Conservation (phyloP, 345 rosid genomes). For the Rhodomyrtus tomentosa region DNA sequence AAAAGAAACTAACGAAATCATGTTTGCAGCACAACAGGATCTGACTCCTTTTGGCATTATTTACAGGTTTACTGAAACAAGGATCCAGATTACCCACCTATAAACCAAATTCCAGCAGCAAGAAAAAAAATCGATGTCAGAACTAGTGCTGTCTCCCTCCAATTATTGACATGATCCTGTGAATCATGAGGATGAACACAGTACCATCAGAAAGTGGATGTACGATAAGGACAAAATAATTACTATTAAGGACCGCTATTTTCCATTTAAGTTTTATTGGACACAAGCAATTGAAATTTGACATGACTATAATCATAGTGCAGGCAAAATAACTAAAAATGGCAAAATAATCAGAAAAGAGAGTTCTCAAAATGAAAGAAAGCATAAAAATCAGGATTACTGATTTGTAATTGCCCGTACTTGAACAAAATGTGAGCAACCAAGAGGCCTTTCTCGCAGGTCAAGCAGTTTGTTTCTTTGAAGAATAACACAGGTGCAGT, state of each 20-base stretch:
- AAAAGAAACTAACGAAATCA: background rate
- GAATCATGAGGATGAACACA: background rate
- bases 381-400: background rate
- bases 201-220: background rate
- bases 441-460: background rate
- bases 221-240: background rate
- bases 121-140: slow-evolving; percentile 68
- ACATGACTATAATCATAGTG: background rate
- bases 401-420: background rate
- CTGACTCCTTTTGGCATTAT: background rate
- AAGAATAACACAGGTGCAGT: background rate
- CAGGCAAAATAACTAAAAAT: background rate
- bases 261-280: background rate
- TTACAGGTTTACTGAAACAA: background rate
- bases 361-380: background rate
- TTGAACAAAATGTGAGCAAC: background rate
- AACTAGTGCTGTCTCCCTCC: slow-evolving; percentile 80
- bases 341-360: background rate
- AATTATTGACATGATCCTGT: slow-evolving; percentile 57
- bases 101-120: slow-evolving; percentile 72
- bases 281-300: background rate
- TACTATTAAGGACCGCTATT: background rate
- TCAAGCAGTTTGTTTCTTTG: background rate
- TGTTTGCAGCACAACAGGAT: background rate
- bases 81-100: slow-evolving; percentile 28